A percentile compares a stretch with the other conserved stretches of the same genome.
Evolutionary conservation across 352 stramenopile genomes (phyloP).

Genomic region (Pythium grandisporangium): DNA sequence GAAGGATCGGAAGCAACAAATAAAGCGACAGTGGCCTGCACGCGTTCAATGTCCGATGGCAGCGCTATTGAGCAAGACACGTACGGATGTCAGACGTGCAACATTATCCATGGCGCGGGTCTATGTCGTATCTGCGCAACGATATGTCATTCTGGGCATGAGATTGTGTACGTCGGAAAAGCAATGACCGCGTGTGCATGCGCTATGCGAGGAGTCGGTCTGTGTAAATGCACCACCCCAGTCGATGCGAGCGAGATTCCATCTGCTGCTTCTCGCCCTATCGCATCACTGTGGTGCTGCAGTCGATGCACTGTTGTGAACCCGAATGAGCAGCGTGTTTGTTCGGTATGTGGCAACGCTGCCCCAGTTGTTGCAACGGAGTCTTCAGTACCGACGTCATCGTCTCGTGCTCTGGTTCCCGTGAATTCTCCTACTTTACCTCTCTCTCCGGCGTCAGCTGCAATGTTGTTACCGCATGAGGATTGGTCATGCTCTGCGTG

Average conservation of each 20-base stretch:
- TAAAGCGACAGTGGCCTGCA: slow-evolving; percentile 29
- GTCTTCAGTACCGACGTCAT: slow-evolving; percentile 21
- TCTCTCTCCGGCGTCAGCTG: slow-evolving; percentile 1
- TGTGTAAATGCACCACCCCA: slow-evolving; percentile 41
- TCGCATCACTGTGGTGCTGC: slow-evolving; percentile 60
- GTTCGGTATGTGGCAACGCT: slow-evolving; percentile 52
- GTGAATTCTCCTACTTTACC: slow-evolving; percentile 14
- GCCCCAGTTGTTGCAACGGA: slow-evolving; percentile 12
- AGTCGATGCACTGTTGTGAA: slow-evolving; percentile 82
- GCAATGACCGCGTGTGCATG: slow-evolving; percentile 67
- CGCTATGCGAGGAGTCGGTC: slow-evolving; percentile 28
- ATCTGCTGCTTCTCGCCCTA: slow-evolving; percentile 22
- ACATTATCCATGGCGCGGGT: slow-evolving; percentile 48
- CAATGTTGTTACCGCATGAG: too few species aligned
- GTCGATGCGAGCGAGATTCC: slow-evolving; percentile 29
- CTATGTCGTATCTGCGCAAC: slow-evolving; percentile 63
- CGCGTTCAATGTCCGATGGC: slow-evolving; percentile 62
- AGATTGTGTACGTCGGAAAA: slow-evolving; percentile 67
- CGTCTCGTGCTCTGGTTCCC: slow-evolving; percentile 34
- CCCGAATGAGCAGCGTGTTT: slow-evolving; percentile 30
- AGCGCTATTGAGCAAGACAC: slow-evolving; percentile 72
- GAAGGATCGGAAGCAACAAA: background rate
- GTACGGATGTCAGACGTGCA: slow-evolving; percentile 79
- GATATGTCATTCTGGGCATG: slow-evolving; percentile 74
- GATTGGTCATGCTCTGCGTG: slow-evolving; percentile 75